Evolutionary conservation across 768 basidiomycete species (phyloP).

Genomic region (Lactarius deliciosus): DNA sequence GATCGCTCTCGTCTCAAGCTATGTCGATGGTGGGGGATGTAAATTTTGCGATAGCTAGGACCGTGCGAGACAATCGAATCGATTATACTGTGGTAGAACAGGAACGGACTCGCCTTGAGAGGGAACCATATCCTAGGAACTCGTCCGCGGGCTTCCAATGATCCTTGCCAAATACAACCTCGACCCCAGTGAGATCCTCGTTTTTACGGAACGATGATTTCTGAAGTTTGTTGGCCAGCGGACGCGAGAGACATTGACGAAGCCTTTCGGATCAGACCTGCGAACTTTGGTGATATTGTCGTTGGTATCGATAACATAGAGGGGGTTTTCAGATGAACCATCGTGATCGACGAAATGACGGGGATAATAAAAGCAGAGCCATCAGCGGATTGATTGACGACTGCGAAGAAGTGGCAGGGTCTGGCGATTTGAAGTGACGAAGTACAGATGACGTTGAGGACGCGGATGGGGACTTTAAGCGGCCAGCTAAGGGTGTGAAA

Average conservation of each 20-base stretch:
- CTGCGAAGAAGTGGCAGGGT: not conserved
- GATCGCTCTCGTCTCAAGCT: constrained; percentile 69
- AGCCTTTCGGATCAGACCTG: constrained; percentile 53
- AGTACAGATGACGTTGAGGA: constrained; percentile 5
- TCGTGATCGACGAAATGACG: constrained; percentile 61
- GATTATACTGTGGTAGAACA: not conserved
- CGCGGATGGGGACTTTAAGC: not conserved
- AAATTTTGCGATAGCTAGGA: constrained; percentile 56
- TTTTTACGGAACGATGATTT: constrained; percentile 41
- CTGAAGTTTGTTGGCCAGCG: constrained; percentile 42
- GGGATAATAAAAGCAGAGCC: constrained; percentile 58
- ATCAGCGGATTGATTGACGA: constrained; percentile 41
- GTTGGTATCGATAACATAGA: constrained; percentile 66
- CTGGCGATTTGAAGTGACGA: constrained; percentile 21
- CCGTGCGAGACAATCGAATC: constrained; percentile 33
- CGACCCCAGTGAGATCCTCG: constrained; percentile 52
- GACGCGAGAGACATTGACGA: constrained; percentile 56
- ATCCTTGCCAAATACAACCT: constrained; percentile 57
- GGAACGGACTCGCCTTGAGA: constrained; percentile 48
- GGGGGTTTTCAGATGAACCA: constrained; percentile 45
- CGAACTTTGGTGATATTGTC: constrained; percentile 57
- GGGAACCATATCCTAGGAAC: constrained; percentile 53
- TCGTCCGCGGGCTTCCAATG: constrained; percentile 59
- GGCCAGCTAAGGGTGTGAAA: constrained; percentile 21
- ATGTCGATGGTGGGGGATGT: constrained; percentile 61